phyloP scores from a whole-genome alignment of 140 eudicot species.

The Cichorium intybus region DNA sequence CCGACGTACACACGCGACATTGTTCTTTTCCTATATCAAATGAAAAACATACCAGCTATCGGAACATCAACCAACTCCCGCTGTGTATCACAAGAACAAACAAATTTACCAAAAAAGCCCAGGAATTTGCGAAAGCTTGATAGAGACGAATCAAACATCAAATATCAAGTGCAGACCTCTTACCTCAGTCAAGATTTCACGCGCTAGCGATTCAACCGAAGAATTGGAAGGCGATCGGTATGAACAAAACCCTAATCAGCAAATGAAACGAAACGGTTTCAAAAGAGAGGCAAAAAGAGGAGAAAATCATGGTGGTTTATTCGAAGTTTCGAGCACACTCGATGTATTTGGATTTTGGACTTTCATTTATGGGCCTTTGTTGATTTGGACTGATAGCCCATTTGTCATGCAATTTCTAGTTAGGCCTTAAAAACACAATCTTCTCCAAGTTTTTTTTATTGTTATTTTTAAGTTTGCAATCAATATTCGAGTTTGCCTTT shows the following conservation, averaged over 20 bases:
- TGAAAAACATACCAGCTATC: background rate
- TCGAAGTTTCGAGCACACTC: background rate
- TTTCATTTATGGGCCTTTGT: background rate
- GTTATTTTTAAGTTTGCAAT: no score
- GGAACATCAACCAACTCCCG: background rate
- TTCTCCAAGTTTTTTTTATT: no score
- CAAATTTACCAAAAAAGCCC: background rate
- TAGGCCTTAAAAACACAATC: no score
- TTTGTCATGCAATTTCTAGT: background rate
- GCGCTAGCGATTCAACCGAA: background rate
- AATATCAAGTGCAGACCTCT: background rate
- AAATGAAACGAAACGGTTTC: background rate
- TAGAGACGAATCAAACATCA: background rate
- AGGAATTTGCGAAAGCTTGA: background rate
- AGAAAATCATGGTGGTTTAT: background rate
- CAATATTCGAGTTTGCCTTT: no score
- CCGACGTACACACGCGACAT: constrained; percentile 69
- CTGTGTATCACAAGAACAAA: background rate
- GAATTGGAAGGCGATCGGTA: background rate
- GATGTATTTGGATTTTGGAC: background rate
- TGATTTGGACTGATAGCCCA: background rate
- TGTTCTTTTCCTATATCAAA: background rate
- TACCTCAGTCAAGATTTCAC: background rate
- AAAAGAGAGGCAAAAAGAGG: background rate
- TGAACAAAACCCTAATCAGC: constrained; percentile 1